These are phyloP conservation scores for Chaetomium tenue DNA, from an alignment of 495 filamentous ascomycete genomes.

Conservation along the genomic window DNA sequence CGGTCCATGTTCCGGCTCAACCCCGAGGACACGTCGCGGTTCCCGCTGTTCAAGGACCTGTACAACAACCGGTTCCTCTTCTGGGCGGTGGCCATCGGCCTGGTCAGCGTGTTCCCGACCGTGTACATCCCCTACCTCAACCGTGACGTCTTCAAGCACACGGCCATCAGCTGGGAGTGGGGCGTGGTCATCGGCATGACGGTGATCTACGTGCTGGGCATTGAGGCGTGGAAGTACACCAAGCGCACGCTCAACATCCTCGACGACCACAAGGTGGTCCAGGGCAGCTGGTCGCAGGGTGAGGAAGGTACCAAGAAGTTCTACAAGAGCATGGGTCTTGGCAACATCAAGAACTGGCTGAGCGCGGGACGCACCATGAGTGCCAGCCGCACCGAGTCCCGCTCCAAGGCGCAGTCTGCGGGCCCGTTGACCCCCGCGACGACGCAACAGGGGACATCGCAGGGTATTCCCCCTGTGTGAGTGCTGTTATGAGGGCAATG, in stretches of 20 bases:
- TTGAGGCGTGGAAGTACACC: conserved; percentile 66
- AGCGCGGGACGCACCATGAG: conserved; percentile 30
- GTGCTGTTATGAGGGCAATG: too few species aligned
- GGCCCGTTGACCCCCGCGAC: conserved; percentile 23
- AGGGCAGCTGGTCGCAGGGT: conserved; percentile 46
- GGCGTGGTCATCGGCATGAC: conserved; percentile 58
- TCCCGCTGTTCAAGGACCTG: conserved; percentile 61
- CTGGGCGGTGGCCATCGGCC: conserved; percentile 66
- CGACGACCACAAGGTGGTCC: conserved; percentile 43
- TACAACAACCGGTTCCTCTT: conserved; percentile 73
- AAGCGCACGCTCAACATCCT: conserved; percentile 55
- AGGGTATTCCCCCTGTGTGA: neutral
- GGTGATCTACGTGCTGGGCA: conserved; percentile 57
- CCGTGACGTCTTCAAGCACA: conserved; percentile 69
- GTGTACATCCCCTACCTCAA: conserved; percentile 73
- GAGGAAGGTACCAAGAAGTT: conserved; percentile 39
- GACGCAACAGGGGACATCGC: conserved; percentile 17
- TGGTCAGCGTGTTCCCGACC: conserved; percentile 65
- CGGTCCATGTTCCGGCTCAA: conserved; percentile 68
- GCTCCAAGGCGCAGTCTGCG: conserved; percentile 29
- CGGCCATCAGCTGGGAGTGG: conserved; percentile 74
- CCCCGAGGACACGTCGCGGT: conserved; percentile 47
- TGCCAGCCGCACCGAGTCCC: conserved; percentile 22
- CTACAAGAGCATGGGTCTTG: conserved; percentile 41
- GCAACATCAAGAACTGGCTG: conserved; percentile 45